A percentile compares a stretch with the other conserved stretches of the same genome.
Conservation (phyloP, 202 grass and related monocot genomes). For the Schoenoplectus tabernaemontani region DNA sequence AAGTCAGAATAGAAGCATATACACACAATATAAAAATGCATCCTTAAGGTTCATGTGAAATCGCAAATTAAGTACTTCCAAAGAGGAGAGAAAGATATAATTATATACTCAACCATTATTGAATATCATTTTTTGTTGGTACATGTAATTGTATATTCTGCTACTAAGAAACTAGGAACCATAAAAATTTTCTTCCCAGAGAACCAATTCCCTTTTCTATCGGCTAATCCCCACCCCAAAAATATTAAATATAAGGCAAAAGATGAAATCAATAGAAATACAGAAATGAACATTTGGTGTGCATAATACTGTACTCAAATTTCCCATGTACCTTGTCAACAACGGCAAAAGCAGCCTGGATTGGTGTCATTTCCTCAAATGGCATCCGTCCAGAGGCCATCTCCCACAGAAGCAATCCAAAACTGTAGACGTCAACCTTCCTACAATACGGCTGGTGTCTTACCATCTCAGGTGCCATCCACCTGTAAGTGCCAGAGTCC, state of each 20-base stretch:
- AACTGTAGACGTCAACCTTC: conserved; percentile 92
- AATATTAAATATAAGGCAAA: not conserved
- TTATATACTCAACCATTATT: not conserved
- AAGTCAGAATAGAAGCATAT: not conserved
- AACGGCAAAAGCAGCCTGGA: conserved; percentile 84
- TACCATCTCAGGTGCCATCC: conserved; percentile 97
- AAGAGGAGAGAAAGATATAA: not conserved
- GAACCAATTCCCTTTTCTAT: not conserved
- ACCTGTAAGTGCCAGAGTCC: conserved; percentile 84
- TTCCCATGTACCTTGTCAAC: conserved; percentile 44
- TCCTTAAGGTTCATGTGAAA: not conserved
- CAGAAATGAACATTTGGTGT: not conserved
- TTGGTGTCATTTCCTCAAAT: conserved; percentile 52
- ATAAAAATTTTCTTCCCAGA: not conserved
- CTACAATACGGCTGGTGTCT: conserved; percentile 53
- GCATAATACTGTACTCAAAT: not conserved
- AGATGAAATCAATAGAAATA: not conserved
- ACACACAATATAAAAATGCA: not conserved
- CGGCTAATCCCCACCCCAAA: not conserved
- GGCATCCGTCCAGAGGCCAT: conserved; percentile 72
- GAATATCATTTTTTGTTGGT: not conserved
- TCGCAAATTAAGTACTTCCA: not conserved
- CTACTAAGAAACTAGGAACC: not conserved
- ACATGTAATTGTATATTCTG: not conserved
- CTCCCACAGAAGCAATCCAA: conserved; percentile 84